phyloP scores from a whole-genome alignment of 129 eudicot genomes.

The Kitagawia praeruptora region DNA sequence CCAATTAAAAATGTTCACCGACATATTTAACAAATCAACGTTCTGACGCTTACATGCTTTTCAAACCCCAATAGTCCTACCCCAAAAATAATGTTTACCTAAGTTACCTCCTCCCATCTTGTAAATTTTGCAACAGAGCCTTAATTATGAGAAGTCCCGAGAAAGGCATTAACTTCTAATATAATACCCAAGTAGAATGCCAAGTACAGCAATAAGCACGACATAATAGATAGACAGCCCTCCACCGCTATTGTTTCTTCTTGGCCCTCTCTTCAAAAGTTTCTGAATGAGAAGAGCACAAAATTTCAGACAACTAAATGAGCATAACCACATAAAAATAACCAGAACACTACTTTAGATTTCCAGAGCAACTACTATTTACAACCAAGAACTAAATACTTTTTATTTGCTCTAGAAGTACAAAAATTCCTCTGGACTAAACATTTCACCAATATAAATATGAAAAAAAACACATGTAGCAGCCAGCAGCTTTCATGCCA shows the following conservation, averaged over 20 bases:
- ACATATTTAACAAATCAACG: not conserved
- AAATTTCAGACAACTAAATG: not conserved
- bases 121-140: not conserved
- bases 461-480: too few species aligned
- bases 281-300: constrained; percentile 7
- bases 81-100: not conserved
- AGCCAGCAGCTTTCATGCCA: not conserved
- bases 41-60: not conserved
- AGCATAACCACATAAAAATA: not conserved
- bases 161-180: not conserved
- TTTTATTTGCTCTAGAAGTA: not conserved
- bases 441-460: not conserved
- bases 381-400: not conserved
- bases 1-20: not conserved
- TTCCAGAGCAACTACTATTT: not conserved
- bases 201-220: constrained; percentile 17
- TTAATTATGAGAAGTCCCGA: not conserved
- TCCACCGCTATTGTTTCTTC: constrained; percentile 11
- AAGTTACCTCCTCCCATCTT: not conserved
- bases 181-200: constrained; percentile 15
- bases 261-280: constrained; percentile 7
- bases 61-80: constrained; percentile 4
- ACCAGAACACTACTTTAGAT: not conserved
- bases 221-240: constrained; percentile 13
- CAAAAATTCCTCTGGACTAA: not conserved